A percentile compares a stretch with the other conserved stretches of the same genome.
Evolutionary conservation across 805 yeast genomes (phyloP).

Genomic region (Starmera dryadoides): DNA sequence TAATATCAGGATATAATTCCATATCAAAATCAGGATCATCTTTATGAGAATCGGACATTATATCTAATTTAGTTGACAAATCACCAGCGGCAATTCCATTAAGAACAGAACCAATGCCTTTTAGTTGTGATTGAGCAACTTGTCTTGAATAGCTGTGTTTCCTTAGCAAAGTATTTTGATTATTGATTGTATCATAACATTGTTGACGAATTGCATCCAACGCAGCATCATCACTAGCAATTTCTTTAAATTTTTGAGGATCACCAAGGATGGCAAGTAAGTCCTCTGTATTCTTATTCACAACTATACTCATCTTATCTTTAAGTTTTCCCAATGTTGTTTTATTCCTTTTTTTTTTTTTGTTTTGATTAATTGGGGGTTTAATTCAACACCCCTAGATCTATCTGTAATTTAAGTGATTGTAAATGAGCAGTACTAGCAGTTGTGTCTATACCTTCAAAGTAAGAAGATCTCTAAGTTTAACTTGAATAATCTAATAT

Average conservation of each 20-base stretch:
- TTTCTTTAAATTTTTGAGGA: background rate
- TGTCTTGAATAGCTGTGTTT: background rate
- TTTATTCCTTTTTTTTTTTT: too few relatives aligned
- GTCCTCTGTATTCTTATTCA: background rate
- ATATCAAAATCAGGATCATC: slow-evolving; percentile 22
- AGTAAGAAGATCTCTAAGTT: too few relatives aligned
- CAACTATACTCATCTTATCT: too few relatives aligned
- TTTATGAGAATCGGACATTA: slow-evolving; percentile 19
- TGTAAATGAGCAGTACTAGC: too few relatives aligned
- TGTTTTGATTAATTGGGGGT: too few relatives aligned
- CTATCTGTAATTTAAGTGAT: too few relatives aligned
- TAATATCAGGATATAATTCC: slow-evolving; percentile 72
- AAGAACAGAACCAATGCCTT: slow-evolving; percentile 44
- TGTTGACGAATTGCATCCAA: background rate
- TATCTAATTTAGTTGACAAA: slow-evolving; percentile 67
- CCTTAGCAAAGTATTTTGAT: background rate
- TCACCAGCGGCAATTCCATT: slow-evolving; percentile 88
- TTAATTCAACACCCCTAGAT: too few relatives aligned
- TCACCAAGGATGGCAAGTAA: background rate
- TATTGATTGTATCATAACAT: background rate
- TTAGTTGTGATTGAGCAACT: background rate
- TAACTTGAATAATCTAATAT: too few relatives aligned
- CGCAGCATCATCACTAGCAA: background rate
- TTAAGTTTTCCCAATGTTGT: too few relatives aligned
- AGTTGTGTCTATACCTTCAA: too few relatives aligned